These are phyloP conservation scores for Rhizomucor pusillus DNA, from an alignment of 371 early-diverging fungal genomes.

Conservation along the genomic window DNA sequence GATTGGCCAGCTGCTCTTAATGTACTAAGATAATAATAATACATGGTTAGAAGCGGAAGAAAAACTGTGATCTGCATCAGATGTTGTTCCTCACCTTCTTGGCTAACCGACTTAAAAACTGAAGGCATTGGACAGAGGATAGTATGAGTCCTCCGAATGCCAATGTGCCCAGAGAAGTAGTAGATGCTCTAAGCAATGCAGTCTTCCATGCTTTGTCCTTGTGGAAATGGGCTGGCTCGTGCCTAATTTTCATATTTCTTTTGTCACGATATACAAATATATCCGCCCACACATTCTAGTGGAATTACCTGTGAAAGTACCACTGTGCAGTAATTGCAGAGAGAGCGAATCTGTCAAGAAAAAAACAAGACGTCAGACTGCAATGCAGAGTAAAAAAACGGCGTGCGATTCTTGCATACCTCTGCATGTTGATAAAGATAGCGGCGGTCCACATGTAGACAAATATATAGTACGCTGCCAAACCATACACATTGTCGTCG, in stretches of 20 bases:
- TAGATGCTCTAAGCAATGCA: constrained; percentile 47
- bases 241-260: too few relatives aligned
- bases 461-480: constrained; percentile 59
- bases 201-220: constrained; percentile 43
- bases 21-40: constrained; percentile 20
- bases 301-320: constrained; percentile 62
- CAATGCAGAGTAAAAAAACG: background rate
- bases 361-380: background rate
- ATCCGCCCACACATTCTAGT: background rate
- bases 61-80: background rate
- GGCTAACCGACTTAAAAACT: constrained; percentile 39
- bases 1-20: constrained; percentile 27
- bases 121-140: constrained; percentile 56
- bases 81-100: constrained; percentile 41
- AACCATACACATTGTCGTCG: constrained; percentile 49
- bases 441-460: constrained; percentile 77
- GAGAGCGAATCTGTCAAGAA: constrained; percentile 62
- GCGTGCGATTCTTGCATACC: constrained; percentile 25
- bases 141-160: constrained; percentile 69
- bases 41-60: background rate
- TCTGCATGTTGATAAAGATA: constrained; percentile 67
- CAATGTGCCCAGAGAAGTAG: constrained; percentile 69
- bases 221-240: constrained; percentile 40
- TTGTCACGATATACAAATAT: background rate
- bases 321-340: constrained; percentile 75